phyloP scores from a whole-genome alignment of 2,329 filamentous ascomycete genomes.

The Ampelomyces quisqualis region DNA sequence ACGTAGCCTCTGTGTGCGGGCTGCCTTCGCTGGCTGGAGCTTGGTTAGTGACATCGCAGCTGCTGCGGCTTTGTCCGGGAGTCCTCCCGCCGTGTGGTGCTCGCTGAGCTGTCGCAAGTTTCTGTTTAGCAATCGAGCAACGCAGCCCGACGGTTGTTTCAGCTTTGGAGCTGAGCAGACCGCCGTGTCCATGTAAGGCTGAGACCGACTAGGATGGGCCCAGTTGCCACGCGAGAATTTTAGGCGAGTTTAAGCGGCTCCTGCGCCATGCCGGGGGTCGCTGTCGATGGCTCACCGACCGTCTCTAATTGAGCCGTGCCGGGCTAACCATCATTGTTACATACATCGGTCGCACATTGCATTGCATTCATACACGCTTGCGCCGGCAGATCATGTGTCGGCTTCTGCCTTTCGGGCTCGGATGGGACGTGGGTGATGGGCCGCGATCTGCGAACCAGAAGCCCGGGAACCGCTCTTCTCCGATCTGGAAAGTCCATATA shows the following conservation, averaged over 20 bases:
- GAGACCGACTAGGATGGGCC: constrained; percentile 26
- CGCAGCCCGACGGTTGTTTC: constrained; percentile 41
- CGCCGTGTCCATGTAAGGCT: constrained; percentile 43
- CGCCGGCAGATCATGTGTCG: constrained; percentile 1
- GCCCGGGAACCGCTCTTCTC: constrained; percentile 24
- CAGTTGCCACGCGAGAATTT: constrained; percentile 41
- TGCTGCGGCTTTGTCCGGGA: constrained; percentile 6
- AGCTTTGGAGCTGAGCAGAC: constrained; percentile 25
- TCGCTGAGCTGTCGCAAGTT: background rate
- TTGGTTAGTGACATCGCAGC: background rate
- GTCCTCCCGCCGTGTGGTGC: constrained; percentile 4
- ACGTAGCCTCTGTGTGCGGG: constrained; percentile 9
- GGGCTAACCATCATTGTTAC: constrained; percentile 6
- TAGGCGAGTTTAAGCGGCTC: constrained; percentile 39
- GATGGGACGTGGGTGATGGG: constrained; percentile 8
- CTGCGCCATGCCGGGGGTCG: constrained; percentile 21
- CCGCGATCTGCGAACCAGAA: no score
- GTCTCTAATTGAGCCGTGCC: constrained; percentile 13
- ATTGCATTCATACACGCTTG: constrained; percentile 1
- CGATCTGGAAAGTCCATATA: constrained; percentile 19
- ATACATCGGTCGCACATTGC: background rate
- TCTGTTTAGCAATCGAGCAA: no score
- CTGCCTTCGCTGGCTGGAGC: background rate
- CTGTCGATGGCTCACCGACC: background rate
- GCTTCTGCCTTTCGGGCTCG: background rate